Base-by-base conservation (phyloP, 192 early-diverging fungal genomes). In the Kappamyces sp. region DNA sequence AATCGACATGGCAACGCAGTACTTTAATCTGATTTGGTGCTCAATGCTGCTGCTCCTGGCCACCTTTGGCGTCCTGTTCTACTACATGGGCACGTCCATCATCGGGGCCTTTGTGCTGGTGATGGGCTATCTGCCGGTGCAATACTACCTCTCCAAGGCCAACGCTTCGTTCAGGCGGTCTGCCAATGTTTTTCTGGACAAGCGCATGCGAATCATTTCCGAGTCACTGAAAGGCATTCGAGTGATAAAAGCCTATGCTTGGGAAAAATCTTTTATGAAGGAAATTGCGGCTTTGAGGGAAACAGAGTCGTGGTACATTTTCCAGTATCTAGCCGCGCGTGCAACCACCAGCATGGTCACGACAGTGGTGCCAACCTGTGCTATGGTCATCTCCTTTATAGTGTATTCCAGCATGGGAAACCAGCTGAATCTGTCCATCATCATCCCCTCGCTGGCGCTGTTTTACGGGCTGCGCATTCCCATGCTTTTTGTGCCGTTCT, bases 201-300 rank as follows among this genome's bases (percentile, higher is more conserved):
- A 72, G 40, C 79, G 87, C 36, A 82, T 89, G 73, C 84, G 84
- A 63, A 67, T 85, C 49, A 81, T 83, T 64, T 76, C 79, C 51
- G 87, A 89, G 65, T 70, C 83, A 0, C 60, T 89, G 34, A 65
- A 61, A 8, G 80, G 78, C 0, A 84, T 87, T 65, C 78, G 83
- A 66, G 74, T 85, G 6, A 80, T 89, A 64, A 89, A 89, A 65
- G 69, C 87, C 23, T 86, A 83, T 40, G 79, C 76, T 1, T 89
- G 86, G 86, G 87, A 89, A 62, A 48, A 63, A 2, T 62, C 60
- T 32, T 78, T 57, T 15, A 57, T 32, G 34, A 36, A 57, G 7
- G 31, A 57, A 6, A 43, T 57, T n/a, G 55, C 41, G 46, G 41
- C 41, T 80, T 55, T 73, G 9, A 51, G 80, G 0, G 32, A 49